Conservation (phyloP, 331 rosid genomes). For the Cydonia oblonga region DNA sequence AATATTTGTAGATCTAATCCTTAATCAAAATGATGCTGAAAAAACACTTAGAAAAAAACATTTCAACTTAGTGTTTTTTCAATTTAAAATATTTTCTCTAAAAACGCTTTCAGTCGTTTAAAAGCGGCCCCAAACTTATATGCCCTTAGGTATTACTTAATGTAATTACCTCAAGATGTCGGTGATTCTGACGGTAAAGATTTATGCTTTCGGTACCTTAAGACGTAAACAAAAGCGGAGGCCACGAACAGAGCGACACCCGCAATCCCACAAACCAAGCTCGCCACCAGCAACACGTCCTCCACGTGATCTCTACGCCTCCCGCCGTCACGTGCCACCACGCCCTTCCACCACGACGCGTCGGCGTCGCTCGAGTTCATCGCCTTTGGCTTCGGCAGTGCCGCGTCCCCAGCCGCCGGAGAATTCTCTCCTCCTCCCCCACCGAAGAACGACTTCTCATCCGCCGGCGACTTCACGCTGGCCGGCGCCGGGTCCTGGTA, state of each 20-base stretch:
- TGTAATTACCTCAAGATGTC: background rate
- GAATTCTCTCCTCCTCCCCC: constrained; percentile 30
- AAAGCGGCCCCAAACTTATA: too few species aligned
- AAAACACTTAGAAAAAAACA: too few species aligned
- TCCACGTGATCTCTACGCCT: constrained; percentile 20
- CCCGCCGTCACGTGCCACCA: constrained; percentile 3
- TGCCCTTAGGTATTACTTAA: too few species aligned
- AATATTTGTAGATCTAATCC: too few species aligned
- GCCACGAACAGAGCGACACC: constrained; percentile 65
- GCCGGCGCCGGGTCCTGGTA: constrained; percentile 42
- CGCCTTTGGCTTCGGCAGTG: constrained; percentile 48
- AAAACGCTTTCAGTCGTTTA: too few species aligned
- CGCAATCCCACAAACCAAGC: constrained; percentile 63
- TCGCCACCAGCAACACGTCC: constrained; percentile 42
- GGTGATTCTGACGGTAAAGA: constrained; percentile 13
- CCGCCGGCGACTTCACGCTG: constrained; percentile 16
- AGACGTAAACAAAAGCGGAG: constrained; percentile 37
- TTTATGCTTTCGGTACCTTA: constrained; percentile 19
- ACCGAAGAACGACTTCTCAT: constrained; percentile 67
- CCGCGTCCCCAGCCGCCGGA: constrained; percentile 21
- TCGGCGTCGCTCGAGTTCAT: constrained; percentile 40
- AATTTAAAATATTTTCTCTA: too few species aligned
- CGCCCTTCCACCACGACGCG: constrained; percentile 36
- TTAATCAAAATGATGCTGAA: too few species aligned
- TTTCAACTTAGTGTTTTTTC: too few species aligned